These are phyloP conservation scores for Vitis amurensis DNA, from an alignment of 164 flowering plant species.

Conservation along the genomic window DNA sequence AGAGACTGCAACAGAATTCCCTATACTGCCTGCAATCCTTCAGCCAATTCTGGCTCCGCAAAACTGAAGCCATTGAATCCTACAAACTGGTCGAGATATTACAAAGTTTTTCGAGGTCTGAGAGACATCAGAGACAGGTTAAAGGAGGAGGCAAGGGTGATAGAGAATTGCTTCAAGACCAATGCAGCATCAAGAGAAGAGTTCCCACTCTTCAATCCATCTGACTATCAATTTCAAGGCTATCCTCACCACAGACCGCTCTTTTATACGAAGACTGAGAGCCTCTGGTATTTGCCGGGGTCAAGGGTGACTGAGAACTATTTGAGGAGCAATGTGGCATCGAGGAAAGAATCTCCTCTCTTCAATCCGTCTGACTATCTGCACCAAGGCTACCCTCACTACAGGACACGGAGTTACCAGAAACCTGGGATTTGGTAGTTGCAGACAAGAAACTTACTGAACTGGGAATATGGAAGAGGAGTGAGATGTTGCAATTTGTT, in stretches of 20 bases:
- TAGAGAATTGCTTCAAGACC: constrained; percentile 46
- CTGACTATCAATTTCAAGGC: constrained; percentile 23
- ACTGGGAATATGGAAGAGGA: constrained; percentile 19
- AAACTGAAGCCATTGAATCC: constrained; percentile 9
- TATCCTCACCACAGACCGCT: constrained; percentile 28
- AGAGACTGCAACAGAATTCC: constrained; percentile 41
- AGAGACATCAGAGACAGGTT: constrained; percentile 49
- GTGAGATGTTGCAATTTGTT: constrained; percentile 41
- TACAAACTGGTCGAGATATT: constrained; percentile 11
- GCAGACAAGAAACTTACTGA: constrained; percentile 9
- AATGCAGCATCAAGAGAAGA: constrained; percentile 37
- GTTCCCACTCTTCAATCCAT: constrained; percentile 46
- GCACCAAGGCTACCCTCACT: constrained; percentile 29
- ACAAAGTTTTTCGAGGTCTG: constrained; percentile 20
- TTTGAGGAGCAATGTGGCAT: constrained; percentile 31
- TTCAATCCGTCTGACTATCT: constrained; percentile 42
- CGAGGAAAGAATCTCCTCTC: constrained; percentile 42
- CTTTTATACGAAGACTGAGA: constrained; percentile 19
- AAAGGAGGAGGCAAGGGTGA: constrained; percentile 57
- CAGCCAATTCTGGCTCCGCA: constrained; percentile 3
- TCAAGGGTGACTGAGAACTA: constrained; percentile 7
- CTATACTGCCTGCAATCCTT: not conserved
- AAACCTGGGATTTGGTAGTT: constrained; percentile 30
- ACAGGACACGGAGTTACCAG: constrained; percentile 11
- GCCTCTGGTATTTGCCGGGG: constrained; percentile 21